Conservation (phyloP, 768 basidiomycete species). For the Cantharellus anzutake region DNA sequence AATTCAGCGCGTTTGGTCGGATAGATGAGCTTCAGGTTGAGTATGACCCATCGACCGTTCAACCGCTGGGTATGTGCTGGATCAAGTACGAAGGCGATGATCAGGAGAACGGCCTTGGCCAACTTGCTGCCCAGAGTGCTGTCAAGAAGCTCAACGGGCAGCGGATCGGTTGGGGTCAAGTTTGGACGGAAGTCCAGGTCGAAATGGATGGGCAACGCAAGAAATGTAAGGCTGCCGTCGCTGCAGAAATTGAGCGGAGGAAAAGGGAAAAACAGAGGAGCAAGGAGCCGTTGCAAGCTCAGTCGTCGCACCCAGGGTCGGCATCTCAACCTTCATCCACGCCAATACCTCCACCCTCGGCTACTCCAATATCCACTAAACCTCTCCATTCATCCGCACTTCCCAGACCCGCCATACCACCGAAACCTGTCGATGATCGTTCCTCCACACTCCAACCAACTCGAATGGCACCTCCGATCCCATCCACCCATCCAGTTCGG, state of each 20-base stretch:
- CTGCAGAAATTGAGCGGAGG: slow-evolving; percentile 30
- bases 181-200: slow-evolving; percentile 45
- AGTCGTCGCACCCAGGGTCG: not conserved
- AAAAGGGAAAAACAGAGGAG: slow-evolving; percentile 29
- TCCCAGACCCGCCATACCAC: not conserved
- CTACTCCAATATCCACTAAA: not conserved
- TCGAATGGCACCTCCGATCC: not conserved
- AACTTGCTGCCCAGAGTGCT: slow-evolving; percentile 33
- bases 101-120: slow-evolving; percentile 3
- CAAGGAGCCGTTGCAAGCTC: slow-evolving; percentile 26
- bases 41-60: slow-evolving; percentile 62
- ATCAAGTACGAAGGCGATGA: slow-evolving; percentile 31
- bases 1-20: slow-evolving; percentile 43
- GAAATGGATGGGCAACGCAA: slow-evolving; percentile 64
- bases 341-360: not conserved
- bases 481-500: not conserved
- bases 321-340: not conserved
- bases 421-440: not conserved
- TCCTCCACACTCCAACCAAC: not conserved
- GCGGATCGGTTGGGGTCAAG: slow-evolving; percentile 31
- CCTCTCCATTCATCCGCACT: not conserved
- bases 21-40: slow-evolving; percentile 55
- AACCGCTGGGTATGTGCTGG: slow-evolving; percentile 62
- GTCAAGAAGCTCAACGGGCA: slow-evolving; percentile 48
- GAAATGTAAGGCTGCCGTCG: slow-evolving; percentile 42